phyloP scores from a whole-genome alignment of 1,284 basidiomycete species.

The Wolfiporia cocos region DNA sequence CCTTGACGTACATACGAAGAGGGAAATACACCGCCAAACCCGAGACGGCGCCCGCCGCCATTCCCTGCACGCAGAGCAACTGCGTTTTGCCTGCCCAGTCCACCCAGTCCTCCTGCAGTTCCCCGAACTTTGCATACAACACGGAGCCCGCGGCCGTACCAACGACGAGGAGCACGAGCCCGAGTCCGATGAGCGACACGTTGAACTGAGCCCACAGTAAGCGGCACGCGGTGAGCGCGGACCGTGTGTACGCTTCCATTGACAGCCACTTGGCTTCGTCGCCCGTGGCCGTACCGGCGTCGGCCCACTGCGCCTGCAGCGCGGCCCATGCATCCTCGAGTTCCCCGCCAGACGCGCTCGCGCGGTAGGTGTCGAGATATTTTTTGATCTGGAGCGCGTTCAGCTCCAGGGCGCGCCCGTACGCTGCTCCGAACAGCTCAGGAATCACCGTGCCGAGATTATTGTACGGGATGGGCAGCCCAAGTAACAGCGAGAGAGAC shows the following conservation, averaged over 20 bases:
- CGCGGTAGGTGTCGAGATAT: slow-evolving; percentile 76
- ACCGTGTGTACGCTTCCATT: slow-evolving; percentile 52
- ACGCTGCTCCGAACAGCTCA: slow-evolving; percentile 63
- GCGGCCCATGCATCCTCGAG: slow-evolving; percentile 56
- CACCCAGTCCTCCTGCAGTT: slow-evolving; percentile 33
- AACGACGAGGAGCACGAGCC: slow-evolving; percentile 45
- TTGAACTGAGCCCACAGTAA: slow-evolving; percentile 96
- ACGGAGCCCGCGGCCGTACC: slow-evolving; percentile 42
- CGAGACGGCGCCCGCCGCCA: slow-evolving; percentile 35
- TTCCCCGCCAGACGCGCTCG: slow-evolving; percentile 64
- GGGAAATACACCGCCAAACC: slow-evolving; percentile 33
- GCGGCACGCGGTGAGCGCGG: slow-evolving; percentile 70
- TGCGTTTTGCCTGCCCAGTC: slow-evolving; percentile 29
- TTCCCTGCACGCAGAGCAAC: slow-evolving; percentile 29
- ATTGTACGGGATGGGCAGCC: slow-evolving; percentile 92
- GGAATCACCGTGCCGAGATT: slow-evolving; percentile 91
- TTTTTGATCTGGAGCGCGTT: slow-evolving; percentile 76
- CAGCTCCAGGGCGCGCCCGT: slow-evolving; percentile 55
- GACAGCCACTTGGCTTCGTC: slow-evolving; percentile 27
- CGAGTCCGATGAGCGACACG: slow-evolving; percentile 68
- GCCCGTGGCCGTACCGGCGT: slow-evolving; percentile 16
- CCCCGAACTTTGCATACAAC: slow-evolving; percentile 40
- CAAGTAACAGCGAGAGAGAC: slow-evolving; percentile 86
- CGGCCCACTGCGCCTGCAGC: slow-evolving; percentile 44
- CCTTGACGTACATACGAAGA: slow-evolving; percentile 31